A percentile compares a stretch with the other conserved stretches of the same genome.
These are phyloP conservation scores for Lactuca saligna DNA, from an alignment of 129 eudicot genomes.

Conservation along the genomic window DNA sequence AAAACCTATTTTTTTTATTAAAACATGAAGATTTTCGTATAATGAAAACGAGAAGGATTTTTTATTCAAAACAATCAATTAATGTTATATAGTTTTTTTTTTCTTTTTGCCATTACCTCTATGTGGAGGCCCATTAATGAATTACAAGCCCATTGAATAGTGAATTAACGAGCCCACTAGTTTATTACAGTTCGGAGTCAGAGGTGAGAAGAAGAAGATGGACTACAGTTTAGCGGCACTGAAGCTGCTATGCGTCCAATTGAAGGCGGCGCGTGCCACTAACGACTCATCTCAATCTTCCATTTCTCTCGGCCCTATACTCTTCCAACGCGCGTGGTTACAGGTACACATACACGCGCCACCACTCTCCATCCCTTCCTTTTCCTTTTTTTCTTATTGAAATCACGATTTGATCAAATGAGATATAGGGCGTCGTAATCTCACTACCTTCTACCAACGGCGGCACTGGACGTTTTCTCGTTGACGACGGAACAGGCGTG, in stretches of 20 bases:
- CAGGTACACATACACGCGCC: conserved; percentile 43
- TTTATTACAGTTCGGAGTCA: too few species aligned
- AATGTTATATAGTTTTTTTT: too few species aligned
- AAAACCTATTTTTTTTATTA: too few species aligned
- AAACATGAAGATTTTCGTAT: too few species aligned
- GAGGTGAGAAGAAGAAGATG: conserved; percentile 45
- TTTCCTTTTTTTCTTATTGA: not conserved
- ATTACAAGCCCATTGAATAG: too few species aligned
- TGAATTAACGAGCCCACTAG: too few species aligned
- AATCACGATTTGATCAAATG: not conserved
- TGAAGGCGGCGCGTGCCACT: conserved; percentile 51
- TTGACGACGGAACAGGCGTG: conserved; percentile 90
- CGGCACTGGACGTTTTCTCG: conserved; percentile 42
- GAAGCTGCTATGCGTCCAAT: conserved; percentile 61
- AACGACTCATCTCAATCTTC: conserved; percentile 35
- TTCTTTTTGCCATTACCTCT: too few species aligned
- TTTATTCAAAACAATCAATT: too few species aligned
- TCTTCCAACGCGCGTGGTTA: conserved; percentile 97
- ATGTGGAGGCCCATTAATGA: too few species aligned
- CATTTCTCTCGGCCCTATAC: conserved; percentile 62
- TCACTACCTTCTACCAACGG: conserved; percentile 44
- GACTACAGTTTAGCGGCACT: conserved; percentile 81
- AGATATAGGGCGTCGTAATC: conserved; percentile 66
- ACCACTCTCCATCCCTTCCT: not conserved
- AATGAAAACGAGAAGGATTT: too few species aligned